phyloP scores from a whole-genome alignment of 78 protist genomes.

The Capsaspora owczarzaki region DNA sequence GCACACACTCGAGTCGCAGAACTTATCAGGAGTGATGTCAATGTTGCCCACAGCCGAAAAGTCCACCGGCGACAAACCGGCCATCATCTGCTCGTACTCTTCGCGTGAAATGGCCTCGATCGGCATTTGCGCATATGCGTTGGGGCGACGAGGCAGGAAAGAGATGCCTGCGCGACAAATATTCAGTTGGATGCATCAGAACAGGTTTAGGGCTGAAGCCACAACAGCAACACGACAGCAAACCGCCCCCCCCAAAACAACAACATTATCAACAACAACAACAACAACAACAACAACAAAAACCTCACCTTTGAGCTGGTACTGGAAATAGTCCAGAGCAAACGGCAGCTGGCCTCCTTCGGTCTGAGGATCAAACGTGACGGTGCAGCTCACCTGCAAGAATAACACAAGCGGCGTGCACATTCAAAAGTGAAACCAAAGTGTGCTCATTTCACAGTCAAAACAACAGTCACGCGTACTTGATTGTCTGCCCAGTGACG shows the following conservation, averaged over 20 bases:
- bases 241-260: not conserved
- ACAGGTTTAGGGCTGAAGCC: not conserved
- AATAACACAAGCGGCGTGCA: not conserved
- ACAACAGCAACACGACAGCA: not conserved
- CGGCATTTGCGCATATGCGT: conserved; percentile 65
- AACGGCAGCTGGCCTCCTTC: conserved; percentile 62
- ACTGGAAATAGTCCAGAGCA: conserved; percentile 79
- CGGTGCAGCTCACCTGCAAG: conserved; percentile 65
- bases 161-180: conserved; percentile 12
- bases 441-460: not conserved
- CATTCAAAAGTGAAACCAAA: not conserved
- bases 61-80: not conserved
- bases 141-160: conserved; percentile 21
- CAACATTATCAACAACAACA: not conserved
- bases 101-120: conserved; percentile 35
- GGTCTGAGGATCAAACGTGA: conserved; percentile 68
- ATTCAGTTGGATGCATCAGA: not conserved
- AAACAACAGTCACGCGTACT: not conserved
- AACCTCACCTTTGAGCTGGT: conserved; percentile 75
- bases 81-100: not conserved
- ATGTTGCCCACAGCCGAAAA: not conserved
- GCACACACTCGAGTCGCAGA: not conserved
- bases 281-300: conserved; percentile 8
- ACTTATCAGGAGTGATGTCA: not conserved
- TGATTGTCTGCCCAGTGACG: conserved; percentile 85